phyloP scores from a whole-genome alignment of 129 eudicot genomes.

The Sambucus nigra region DNA sequence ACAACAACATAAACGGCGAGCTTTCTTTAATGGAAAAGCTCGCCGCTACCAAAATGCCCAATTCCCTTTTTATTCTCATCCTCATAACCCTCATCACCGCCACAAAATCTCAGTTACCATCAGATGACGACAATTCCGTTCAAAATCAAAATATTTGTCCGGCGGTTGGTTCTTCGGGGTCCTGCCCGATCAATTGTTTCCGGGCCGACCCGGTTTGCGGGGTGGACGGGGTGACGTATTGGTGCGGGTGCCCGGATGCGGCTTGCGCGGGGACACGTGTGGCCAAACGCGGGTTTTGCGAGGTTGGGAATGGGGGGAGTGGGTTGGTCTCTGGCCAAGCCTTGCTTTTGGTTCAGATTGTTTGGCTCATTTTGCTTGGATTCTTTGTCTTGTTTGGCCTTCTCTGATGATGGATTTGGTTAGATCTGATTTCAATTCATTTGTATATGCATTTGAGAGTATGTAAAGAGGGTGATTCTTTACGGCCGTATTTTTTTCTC shows the following conservation, averaged over 20 bases:
- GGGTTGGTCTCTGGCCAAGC: slow-evolving; percentile 75
- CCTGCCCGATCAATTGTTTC: slow-evolving; percentile 80
- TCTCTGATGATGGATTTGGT: slow-evolving; percentile 19
- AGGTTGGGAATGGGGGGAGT: slow-evolving; percentile 49
- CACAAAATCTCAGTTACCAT: too few species aligned
- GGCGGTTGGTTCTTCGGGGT: too few species aligned
- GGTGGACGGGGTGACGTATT: slow-evolving; percentile 55
- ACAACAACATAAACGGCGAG: too few species aligned
- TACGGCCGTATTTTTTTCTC: too few species aligned
- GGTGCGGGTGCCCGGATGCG: slow-evolving; percentile 89
- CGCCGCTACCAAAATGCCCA: too few species aligned
- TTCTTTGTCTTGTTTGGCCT: slow-evolving; percentile 55
- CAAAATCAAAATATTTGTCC: too few species aligned
- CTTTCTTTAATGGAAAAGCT: too few species aligned
- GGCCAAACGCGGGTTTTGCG: slow-evolving; percentile 57
- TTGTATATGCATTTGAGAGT: not conserved
- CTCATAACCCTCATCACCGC: too few species aligned
- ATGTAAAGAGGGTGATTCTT: too few species aligned
- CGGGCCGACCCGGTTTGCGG: slow-evolving; percentile 66
- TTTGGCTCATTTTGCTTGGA: slow-evolving; percentile 74
- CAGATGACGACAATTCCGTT: too few species aligned
- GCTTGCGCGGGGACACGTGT: slow-evolving; percentile 59
- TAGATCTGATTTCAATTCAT: not conserved
- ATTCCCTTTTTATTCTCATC: too few species aligned
- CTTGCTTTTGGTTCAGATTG: slow-evolving; percentile 61